These are phyloP conservation scores for Penicillium rolfsii DNA, from an alignment of 2,329 filamentous ascomycete genomes.

Conservation along the genomic window DNA sequence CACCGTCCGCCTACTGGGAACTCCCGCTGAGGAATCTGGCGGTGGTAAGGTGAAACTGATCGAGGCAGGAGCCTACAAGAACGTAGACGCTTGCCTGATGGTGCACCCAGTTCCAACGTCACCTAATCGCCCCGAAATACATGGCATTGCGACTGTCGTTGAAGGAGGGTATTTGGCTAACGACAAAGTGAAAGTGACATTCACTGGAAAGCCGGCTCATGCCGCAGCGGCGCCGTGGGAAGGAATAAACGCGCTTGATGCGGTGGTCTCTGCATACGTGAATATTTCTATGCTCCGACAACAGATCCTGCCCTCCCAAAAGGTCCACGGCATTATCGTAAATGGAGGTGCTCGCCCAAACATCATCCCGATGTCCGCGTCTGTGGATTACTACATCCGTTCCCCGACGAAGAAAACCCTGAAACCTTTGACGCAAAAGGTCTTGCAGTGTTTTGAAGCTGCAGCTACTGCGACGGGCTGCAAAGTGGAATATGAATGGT, in stretches of 20 bases:
- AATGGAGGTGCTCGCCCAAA: conserved; percentile 59
- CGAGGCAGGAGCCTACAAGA: conserved; percentile 46
- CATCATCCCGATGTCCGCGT: conserved; percentile 58
- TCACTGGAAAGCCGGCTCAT: conserved; percentile 58
- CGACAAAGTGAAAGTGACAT: conserved; percentile 43
- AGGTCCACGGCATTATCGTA: conserved; percentile 57
- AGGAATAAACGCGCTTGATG: conserved; percentile 62
- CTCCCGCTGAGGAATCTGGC: conserved; percentile 40
- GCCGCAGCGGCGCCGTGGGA: conserved; percentile 60
- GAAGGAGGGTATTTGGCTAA: conserved; percentile 38
- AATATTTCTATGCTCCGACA: conserved; percentile 58
- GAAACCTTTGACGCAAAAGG: conserved; percentile 30
- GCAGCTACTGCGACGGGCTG: conserved; percentile 40
- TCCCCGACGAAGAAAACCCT: conserved; percentile 46
- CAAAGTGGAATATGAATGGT: conserved; percentile 35
- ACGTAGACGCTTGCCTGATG: conserved; percentile 47
- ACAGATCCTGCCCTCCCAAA: conserved; percentile 57
- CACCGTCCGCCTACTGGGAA: conserved; percentile 40
- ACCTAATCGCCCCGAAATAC: conserved; percentile 25
- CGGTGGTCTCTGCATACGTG: conserved; percentile 52
- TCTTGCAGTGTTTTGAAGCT: conserved; percentile 38
- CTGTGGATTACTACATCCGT: conserved; percentile 51
- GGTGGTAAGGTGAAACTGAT: conserved; percentile 47
- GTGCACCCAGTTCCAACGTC: conserved; percentile 40
- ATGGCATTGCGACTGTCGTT: conserved; percentile 29